A percentile compares a stretch with the other conserved stretches of the same genome.
Evolutionary conservation across 2,329 filamentous ascomycete genomes (phyloP).

Genomic region (Albophoma yamanashiensis): DNA sequence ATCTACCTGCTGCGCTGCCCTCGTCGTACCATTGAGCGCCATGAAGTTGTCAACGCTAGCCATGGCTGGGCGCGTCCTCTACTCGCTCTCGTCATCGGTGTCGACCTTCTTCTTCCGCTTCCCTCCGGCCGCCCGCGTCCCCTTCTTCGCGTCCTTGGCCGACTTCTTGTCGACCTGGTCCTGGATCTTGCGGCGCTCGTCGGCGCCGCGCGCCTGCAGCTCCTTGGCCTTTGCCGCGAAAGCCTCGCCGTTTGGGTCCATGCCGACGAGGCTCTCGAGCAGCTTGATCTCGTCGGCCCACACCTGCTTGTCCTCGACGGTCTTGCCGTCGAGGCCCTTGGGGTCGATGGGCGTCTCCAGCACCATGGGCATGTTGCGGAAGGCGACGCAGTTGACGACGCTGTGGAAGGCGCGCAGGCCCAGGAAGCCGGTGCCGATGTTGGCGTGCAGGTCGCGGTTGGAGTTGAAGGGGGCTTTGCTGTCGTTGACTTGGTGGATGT

Average conservation of each 20-base stretch:
- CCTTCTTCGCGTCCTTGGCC: slow-evolving; percentile 41
- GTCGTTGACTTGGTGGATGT: slow-evolving; percentile 57
- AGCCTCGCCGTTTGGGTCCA: slow-evolving; percentile 64
- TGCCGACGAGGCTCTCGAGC: slow-evolving; percentile 76
- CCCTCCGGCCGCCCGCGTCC: not conserved
- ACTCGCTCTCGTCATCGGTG: slow-evolving; percentile 14
- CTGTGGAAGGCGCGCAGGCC: slow-evolving; percentile 85
- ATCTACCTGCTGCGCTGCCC: not conserved
- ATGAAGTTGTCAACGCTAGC: no score
- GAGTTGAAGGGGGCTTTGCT: slow-evolving; percentile 82
- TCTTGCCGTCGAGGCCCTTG: slow-evolving; percentile 53
- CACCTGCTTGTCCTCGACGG: slow-evolving; percentile 65
- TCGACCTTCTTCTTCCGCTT: slow-evolving; percentile 26
- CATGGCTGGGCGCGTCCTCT: not conserved
- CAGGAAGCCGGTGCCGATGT: slow-evolving; percentile 91
- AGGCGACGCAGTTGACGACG: slow-evolving; percentile 70
- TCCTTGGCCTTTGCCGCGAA: slow-evolving; percentile 56
- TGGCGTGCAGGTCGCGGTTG: slow-evolving; percentile 83
- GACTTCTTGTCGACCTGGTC: slow-evolving; percentile 70
- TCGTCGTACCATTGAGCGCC: no score
- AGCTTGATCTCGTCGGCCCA: slow-evolving; percentile 96
- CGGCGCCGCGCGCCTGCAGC: slow-evolving; percentile 56
- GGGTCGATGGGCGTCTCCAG: slow-evolving; percentile 90
- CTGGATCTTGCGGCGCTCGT: slow-evolving; percentile 64
- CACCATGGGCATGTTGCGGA: slow-evolving; percentile 78